Evolutionary conservation across 768 basidiomycete species (phyloP), one percentile per base, ranked within the genome.

Genomic region (Tulasnella sp.): DNA sequence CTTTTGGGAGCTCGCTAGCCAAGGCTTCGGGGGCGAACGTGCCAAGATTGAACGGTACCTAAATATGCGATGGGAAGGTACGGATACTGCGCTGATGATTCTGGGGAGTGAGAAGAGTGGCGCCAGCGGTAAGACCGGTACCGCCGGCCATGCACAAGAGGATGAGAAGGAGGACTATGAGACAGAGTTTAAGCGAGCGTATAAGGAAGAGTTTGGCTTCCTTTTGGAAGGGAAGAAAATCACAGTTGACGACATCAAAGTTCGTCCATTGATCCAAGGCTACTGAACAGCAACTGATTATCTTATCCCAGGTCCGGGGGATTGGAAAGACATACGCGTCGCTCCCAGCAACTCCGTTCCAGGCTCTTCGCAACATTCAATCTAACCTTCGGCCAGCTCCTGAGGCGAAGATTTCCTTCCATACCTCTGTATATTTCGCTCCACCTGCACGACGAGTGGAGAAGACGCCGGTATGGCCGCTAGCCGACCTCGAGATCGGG

Each of bases 31-130:
- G 66, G 82, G 76, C 5, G 74, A 80, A 10, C 78, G 82, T n/a
- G 78, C 95, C 51, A 75, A 77, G 55, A 71, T 86, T 4, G 94
- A 95, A 69, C 78, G 85, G 21, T 85, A 86, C 83, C 74, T 91
- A 45, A 92, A 92, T 67, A 92, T 92, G 89, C 82, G 91, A 21
- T 94, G 93, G 65, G 87, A 93, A 51, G 92, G 92, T 2, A 93
- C 89, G 0, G 92, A 95, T 71, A 98, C 95, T 0, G 80, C 92
- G 15, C 70, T 97, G 64, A 95, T 97, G 90, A 80, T 92, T 10
- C 73, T 90, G 11, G 81, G 85, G 0, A 43, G 50, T 23, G 63
- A 61, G 17, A 63, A 65, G 19, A 49, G 21, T 19, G 42, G 60
- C 1, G 62, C 65, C 13, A 64, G 76, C 21, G 64, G 68, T 7